Percentiles rank a stretch among this genome's conserved stretches.
These are phyloP conservation scores for Pythium coloratum DNA, from an alignment of 352 stramenopile species.

Conservation along the genomic window DNA sequence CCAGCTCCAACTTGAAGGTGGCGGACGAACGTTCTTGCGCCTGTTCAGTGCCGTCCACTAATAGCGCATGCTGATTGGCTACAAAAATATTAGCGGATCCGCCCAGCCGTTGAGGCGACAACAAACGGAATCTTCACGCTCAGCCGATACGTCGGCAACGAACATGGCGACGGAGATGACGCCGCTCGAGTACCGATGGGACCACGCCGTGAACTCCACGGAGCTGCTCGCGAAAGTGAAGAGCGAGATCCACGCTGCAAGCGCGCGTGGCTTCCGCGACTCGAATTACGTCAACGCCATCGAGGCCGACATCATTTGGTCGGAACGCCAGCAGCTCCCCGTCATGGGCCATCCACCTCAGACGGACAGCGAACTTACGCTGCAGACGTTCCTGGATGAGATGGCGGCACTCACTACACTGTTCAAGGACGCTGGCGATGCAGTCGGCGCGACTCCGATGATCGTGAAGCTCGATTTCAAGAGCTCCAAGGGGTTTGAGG, in stretches of 20 bases:
- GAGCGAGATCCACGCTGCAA: slow-evolving; percentile 30
- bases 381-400: slow-evolving; percentile 43
- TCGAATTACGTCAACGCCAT: slow-evolving; percentile 52
- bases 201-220: slow-evolving; percentile 62
- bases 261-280: slow-evolving; percentile 20
- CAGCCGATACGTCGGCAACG: too few relatives aligned
- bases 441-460: slow-evolving; percentile 32
- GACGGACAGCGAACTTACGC: slow-evolving; percentile 49
- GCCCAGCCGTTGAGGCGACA: not conserved
- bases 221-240: slow-evolving; percentile 34
- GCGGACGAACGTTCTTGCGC: not conserved
- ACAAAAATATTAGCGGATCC: slow-evolving; percentile 3
- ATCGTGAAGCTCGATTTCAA: slow-evolving; percentile 83
- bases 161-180: slow-evolving; percentile 28
- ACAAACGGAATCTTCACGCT: not conserved
- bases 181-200: slow-evolving; percentile 62
- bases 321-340: slow-evolving; percentile 38
- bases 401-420: slow-evolving; percentile 41
- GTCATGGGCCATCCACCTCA: slow-evolving; percentile 74
- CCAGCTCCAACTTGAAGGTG: not conserved
- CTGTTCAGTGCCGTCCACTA: slow-evolving; percentile 4
- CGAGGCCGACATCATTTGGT: slow-evolving; percentile 76
- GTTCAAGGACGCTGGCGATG: not conserved
- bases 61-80: slow-evolving; percentile 8
- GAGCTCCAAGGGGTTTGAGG: slow-evolving; percentile 48